Percentiles rank a stretch among this genome's conserved stretches.
These are phyloP conservation scores for Daldinia vernicosa DNA, from an alignment of 495 filamentous ascomycete genomes.

Conservation along the genomic window DNA sequence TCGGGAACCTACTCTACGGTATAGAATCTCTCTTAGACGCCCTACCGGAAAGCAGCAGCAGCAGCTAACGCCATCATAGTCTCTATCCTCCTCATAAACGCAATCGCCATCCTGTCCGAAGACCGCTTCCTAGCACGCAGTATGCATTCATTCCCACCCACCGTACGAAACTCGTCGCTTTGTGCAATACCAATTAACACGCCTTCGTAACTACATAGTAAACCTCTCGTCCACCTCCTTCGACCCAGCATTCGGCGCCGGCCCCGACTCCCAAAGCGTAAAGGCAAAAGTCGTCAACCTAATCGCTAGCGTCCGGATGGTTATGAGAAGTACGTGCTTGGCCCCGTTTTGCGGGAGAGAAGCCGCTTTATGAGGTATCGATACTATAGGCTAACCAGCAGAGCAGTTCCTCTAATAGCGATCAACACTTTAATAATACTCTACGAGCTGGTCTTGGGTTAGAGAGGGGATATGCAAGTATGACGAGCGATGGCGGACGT, in stretches of 20 bases:
- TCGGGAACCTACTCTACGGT: constrained; percentile 81
- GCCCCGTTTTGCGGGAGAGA: background rate
- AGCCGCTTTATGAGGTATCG: background rate
- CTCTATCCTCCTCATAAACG: constrained; percentile 86
- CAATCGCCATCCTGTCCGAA: constrained; percentile 94
- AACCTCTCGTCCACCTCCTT: constrained; percentile 73
- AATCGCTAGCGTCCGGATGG: constrained; percentile 86
- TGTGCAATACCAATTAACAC: constrained; percentile 20
- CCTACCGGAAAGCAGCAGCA: constrained; percentile 2
- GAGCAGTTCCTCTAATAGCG: constrained; percentile 87
- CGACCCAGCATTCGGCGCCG: constrained; percentile 79
- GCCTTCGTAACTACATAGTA: constrained; percentile 66
- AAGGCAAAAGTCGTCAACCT: constrained; percentile 89
- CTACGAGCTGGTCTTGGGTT: constrained; percentile 89
- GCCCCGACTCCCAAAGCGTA: constrained; percentile 74
- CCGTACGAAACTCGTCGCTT: background rate
- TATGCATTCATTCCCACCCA: constrained; percentile 64
- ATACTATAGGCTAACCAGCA: constrained; percentile 9
- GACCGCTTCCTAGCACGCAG: constrained; percentile 96
- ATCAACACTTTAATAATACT: constrained; percentile 91
- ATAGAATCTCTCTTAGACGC: constrained; percentile 20
- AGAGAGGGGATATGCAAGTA: constrained; percentile 1
- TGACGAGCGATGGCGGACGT: constrained; percentile 15
- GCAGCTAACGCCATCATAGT: constrained; percentile 58
- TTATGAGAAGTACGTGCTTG: constrained; percentile 86